Conservation (phyloP, 2,329 filamentous ascomycete genomes). For the Juglanconis sp. region DNA sequence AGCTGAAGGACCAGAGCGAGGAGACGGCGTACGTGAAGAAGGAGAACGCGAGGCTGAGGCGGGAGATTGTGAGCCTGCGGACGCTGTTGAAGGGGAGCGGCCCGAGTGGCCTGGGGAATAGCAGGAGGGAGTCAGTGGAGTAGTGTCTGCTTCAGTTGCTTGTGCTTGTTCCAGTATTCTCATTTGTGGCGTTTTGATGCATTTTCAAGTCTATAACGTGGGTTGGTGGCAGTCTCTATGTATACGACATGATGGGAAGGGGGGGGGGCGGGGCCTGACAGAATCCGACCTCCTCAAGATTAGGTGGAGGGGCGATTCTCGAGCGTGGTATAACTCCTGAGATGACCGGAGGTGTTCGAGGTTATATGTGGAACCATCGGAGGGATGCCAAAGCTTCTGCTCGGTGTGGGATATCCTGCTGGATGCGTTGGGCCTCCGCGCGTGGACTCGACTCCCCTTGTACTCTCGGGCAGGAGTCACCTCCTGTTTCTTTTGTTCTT, state of each 20-base stretch:
- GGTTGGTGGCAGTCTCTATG: not conserved
- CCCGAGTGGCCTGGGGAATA: not conserved
- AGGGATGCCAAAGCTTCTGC: no score
- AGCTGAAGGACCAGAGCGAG: constrained; percentile 70
- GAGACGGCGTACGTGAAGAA: constrained; percentile 76
- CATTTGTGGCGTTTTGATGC: not conserved
- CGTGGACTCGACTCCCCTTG: no score
- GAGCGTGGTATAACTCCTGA: no score
- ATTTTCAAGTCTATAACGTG: not conserved
- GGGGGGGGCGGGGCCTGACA: not conserved
- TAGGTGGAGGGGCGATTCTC: no score
- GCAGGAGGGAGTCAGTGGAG: constrained; percentile 1
- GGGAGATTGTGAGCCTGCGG: constrained; percentile 73
- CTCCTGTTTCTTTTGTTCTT: no score
- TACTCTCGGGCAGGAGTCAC: no score
- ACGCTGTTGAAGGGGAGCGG: constrained; percentile 46
- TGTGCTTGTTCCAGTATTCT: not conserved
- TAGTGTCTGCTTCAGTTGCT: not conserved
- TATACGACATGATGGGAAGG: not conserved
- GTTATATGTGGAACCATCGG: no score
- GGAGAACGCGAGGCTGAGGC: constrained; percentile 79
- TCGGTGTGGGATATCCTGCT: no score
- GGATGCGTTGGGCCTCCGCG: no score
- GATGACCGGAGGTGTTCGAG: no score
- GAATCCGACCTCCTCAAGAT: no score